phyloP scores from a whole-genome alignment of 2,329 filamentous ascomycete genomes.

The Dendrostoma leiphaemia region DNA sequence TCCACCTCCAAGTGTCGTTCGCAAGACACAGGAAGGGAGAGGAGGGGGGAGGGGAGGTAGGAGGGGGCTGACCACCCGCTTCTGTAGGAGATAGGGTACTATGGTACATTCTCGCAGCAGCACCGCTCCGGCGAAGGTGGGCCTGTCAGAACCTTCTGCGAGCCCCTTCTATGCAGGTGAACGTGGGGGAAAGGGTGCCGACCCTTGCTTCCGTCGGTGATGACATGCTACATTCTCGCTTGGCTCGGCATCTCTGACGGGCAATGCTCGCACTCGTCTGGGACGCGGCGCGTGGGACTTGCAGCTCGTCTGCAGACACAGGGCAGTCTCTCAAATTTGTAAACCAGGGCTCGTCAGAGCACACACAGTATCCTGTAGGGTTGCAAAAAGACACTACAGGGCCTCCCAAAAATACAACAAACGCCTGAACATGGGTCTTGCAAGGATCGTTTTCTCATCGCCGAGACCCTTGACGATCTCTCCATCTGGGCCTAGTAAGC shows the following conservation, averaged over 20 bases:
- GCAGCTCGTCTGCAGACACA: background rate
- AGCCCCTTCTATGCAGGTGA: slow-evolving; percentile 14
- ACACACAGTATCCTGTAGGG: background rate
- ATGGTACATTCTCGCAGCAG: slow-evolving; percentile 6
- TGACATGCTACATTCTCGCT: background rate
- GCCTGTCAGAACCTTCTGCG: slow-evolving; percentile 16
- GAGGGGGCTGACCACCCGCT: background rate
- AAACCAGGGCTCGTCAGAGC: background rate
- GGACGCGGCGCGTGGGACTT: background rate
- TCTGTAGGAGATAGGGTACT: too few relatives aligned
- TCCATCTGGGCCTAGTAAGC: background rate
- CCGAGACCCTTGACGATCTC: background rate
- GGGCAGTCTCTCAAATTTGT: background rate
- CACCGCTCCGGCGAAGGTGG: slow-evolving; percentile 5
- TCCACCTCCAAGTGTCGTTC: slow-evolving; percentile 1
- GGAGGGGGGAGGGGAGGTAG: background rate
- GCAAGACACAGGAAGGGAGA: too few relatives aligned
- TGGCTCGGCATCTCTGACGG: slow-evolving; percentile 9
- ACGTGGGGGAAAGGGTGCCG: slow-evolving; percentile 15
- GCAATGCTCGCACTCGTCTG: slow-evolving; percentile 2
- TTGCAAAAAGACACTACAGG: background rate
- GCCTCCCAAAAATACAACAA: background rate
- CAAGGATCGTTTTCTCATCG: slow-evolving; percentile 5
- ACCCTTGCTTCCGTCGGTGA: background rate
- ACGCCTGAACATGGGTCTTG: slow-evolving; percentile 6